Evolutionary conservation across 352 stramenopile species (phyloP), one percentile per base, ranked within the genome.

Genomic region (Globisporangium polare): DNA sequence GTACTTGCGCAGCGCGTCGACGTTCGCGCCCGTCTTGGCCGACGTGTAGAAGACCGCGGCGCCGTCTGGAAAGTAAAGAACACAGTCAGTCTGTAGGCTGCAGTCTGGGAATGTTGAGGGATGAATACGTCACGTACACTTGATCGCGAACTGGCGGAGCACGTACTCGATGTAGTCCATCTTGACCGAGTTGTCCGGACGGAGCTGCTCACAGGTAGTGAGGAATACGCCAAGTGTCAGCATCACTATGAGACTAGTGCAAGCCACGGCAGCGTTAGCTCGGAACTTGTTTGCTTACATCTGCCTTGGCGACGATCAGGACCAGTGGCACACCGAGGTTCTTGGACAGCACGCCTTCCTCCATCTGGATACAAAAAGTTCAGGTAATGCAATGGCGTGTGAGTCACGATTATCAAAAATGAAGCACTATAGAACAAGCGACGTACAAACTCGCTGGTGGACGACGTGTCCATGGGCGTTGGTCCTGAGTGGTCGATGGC

Each of bases 151-250:
- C 47, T 91, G 81, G 41, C 86, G 86, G 35, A 94, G 70, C 5
- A 75, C 83, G 56, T 82, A 93, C 69, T 94, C 81, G 42, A 93
- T 81, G 65, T 88, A 94, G 65, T 94, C 86, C 77, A 92, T 89
- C 63, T 93, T 90, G 20, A 91, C 65, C 6, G 86, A 92, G 68
- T 90, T 91, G 53, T 94, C 86, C 7, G 77, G 77, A 29, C 81
- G 78, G 51, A 89, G 58, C 82, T 89, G 62, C 6, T 47, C 26
- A 26, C 9, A 17, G 17, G 10, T 9, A 39, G 8, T 39, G 3
- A 53, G 17, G 3, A n/a, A 22, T 20, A 33, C 41, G 41, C 26
- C 17, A 51, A 29, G 7, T 20, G n/a, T 54, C 7, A 39, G 26
- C 10, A 41, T 27, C 2, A 5, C 8, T 17, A 18, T 3, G 26